phyloP scores from a whole-genome alignment of 2,329 filamentous ascomycete species.

The Madurella mycetomatis region DNA sequence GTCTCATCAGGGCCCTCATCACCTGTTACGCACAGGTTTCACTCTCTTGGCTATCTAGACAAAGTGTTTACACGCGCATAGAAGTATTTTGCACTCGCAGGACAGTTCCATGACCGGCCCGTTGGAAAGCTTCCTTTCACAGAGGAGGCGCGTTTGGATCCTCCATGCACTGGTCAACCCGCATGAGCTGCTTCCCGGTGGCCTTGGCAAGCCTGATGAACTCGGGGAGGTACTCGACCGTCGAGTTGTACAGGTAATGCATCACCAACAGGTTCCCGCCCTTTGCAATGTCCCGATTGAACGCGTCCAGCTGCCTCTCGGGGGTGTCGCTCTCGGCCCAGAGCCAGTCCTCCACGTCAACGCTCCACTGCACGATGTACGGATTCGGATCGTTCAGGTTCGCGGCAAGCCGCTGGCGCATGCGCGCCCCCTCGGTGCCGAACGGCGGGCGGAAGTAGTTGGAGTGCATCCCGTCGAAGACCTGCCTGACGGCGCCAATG shows the following conservation, averaged over 20 bases:
- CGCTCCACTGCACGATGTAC: constrained; percentile 62
- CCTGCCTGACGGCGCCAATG: constrained; percentile 43
- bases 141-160: constrained; percentile 33
- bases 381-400: constrained; percentile 47
- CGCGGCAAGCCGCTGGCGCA: constrained; percentile 57
- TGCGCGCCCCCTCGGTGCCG: constrained; percentile 62
- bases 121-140: background rate
- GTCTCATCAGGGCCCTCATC: too few relatives aligned
- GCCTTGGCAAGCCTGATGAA: constrained; percentile 62
- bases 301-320: constrained; percentile 62
- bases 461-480: constrained; percentile 32
- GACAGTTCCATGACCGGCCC: background rate
- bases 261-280: constrained; percentile 63
- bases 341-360: constrained; percentile 68
- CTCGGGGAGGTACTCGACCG: constrained; percentile 58
- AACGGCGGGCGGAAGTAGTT: constrained; percentile 66
- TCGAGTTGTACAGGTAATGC: constrained; percentile 63
- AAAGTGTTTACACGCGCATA: too few relatives aligned
- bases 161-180: constrained; percentile 36
- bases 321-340: constrained; percentile 60
- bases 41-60: too few relatives aligned
- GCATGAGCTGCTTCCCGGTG: constrained; percentile 51
- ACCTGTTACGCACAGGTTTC: too few relatives aligned
- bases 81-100: too few relatives aligned
- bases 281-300: constrained; percentile 57